A percentile compares a stretch with the other conserved stretches of the same genome.
Evolutionary conservation across 805 yeast genomes (phyloP).

Genomic region (Teunomyces tritomae): DNA sequence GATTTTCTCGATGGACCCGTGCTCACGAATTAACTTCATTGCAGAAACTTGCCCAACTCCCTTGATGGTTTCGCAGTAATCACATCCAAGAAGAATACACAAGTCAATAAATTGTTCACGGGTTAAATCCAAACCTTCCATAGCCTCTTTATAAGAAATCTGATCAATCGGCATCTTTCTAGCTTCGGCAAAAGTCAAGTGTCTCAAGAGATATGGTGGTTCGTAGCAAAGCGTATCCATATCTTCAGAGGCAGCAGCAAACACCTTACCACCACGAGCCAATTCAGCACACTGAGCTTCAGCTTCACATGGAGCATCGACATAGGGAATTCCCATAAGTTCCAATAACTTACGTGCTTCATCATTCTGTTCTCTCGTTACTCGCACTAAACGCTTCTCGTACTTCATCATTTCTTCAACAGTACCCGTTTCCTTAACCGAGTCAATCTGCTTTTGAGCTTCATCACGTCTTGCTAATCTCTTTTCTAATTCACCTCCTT

Average conservation of each 20-base stretch:
- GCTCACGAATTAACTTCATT: conserved; percentile 79
- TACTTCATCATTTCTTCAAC: conserved; percentile 70
- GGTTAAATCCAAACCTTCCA: conserved; percentile 76
- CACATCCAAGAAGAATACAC: conserved; percentile 94
- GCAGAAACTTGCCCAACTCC: conserved; percentile 98
- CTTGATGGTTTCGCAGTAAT: conserved; percentile 90
- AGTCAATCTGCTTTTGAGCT: conserved; percentile 73
- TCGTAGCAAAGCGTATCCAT: conserved; percentile 96
- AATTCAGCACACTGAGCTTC: conserved; percentile 97
- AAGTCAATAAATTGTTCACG: conserved; percentile 78
- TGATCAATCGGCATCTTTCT: conserved; percentile 91
- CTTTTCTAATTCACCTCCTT: conserved; percentile 89
- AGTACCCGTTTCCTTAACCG: conserved; percentile 75
- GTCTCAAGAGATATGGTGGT: conserved; percentile 80
- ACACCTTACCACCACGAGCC: conserved; percentile 86
- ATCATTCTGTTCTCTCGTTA: conserved; percentile 85
- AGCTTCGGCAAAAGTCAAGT: conserved; percentile 91
- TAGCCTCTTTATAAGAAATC: conserved; percentile 60
- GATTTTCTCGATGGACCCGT: conserved; percentile 75
- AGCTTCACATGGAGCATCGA: conserved; percentile 96
- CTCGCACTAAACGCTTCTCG: conserved; percentile 87
- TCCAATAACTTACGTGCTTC: conserved; percentile 81
- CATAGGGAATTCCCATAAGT: conserved; percentile 93
- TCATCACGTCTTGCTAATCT: conserved; percentile 78
- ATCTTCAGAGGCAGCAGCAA: conserved; percentile 97